These are phyloP conservation scores for Rhododendron kiyosumense DNA, from an alignment of 148 eudicot genomes.

Conservation along the genomic window DNA sequence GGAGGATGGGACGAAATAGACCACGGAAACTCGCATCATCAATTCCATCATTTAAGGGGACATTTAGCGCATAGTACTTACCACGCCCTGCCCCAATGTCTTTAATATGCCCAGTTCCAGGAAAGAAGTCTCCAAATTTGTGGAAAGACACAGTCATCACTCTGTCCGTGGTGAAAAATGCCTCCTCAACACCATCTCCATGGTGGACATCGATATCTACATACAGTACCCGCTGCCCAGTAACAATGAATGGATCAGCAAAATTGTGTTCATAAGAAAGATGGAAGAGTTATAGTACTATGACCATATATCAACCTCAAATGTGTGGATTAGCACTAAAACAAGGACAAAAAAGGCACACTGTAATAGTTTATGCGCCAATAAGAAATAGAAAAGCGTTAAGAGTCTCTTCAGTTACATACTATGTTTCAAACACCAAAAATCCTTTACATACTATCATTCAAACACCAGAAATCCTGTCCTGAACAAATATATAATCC, in stretches of 20 bases:
- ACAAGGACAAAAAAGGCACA: neutral
- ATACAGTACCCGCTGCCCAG: slow-evolving; percentile 81
- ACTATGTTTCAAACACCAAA: neutral
- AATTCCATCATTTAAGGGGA: slow-evolving; percentile 86
- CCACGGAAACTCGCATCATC: slow-evolving; percentile 76
- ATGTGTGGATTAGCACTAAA: neutral
- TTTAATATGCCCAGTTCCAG: slow-evolving; percentile 89
- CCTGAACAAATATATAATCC: neutral
- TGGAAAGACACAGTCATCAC: slow-evolving; percentile 98
- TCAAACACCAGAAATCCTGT: neutral
- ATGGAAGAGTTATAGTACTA: neutral
- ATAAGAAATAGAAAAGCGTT: neutral
- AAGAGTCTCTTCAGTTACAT: neutral
- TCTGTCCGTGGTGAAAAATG: slow-evolving; percentile 84
- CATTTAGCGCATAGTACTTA: slow-evolving; percentile 83
- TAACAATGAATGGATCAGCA: neutral
- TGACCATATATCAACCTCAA: neutral
- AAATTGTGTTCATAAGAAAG: neutral
- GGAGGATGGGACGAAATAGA: slow-evolving; percentile 72
- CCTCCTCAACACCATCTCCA: slow-evolving; percentile 97
- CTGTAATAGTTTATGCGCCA: neutral
- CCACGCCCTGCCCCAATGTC: slow-evolving; percentile 68
- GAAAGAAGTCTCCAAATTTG: slow-evolving; percentile 91
- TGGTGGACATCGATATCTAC: slow-evolving; percentile 91
- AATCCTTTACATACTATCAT: neutral